These are phyloP conservation scores for Ceratocystis alfenasii DNA, from an alignment of 2,329 filamentous ascomycete species.

Conservation along the genomic window DNA sequence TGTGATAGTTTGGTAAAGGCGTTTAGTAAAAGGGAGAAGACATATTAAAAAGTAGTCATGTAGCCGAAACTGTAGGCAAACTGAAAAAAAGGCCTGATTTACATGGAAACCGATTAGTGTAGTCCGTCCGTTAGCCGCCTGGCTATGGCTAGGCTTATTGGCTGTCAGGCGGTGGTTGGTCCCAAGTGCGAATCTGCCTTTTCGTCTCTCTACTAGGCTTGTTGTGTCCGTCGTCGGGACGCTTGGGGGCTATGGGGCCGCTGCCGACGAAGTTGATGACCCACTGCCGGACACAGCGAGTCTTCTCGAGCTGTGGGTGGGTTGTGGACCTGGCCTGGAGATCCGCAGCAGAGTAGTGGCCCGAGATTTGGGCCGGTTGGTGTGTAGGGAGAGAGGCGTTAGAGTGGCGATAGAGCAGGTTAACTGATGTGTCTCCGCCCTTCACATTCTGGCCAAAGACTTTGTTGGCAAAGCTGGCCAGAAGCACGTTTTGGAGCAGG, in stretches of 20 bases:
- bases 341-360: constrained; percentile 44
- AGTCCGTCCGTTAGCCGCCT: neutral
- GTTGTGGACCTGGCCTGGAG: constrained; percentile 30
- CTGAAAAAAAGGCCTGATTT: too few species aligned
- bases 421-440: constrained; percentile 52
- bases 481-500: constrained; percentile 64
- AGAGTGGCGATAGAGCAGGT: constrained; percentile 49
- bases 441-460: constrained; percentile 81
- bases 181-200: constrained; percentile 20
- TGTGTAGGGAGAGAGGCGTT: constrained; percentile 38
- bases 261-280: constrained; percentile 52
- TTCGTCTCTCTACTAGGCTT: constrained; percentile 23
- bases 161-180: constrained; percentile 16
- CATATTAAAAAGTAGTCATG: too few species aligned
- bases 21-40: too few species aligned
- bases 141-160: neutral
- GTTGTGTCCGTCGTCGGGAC: constrained; percentile 23
- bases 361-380: constrained; percentile 41
- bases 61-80: too few species aligned
- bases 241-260: neutral
- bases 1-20: too few species aligned
- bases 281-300: constrained; percentile 61
- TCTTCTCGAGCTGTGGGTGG: constrained; percentile 48
- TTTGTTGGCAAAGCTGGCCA: constrained; percentile 60
- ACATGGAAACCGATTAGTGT: too few species aligned